These are phyloP conservation scores for Cadophora gregata DNA, from an alignment of 2,329 filamentous ascomycete species.

Conservation along the genomic window DNA sequence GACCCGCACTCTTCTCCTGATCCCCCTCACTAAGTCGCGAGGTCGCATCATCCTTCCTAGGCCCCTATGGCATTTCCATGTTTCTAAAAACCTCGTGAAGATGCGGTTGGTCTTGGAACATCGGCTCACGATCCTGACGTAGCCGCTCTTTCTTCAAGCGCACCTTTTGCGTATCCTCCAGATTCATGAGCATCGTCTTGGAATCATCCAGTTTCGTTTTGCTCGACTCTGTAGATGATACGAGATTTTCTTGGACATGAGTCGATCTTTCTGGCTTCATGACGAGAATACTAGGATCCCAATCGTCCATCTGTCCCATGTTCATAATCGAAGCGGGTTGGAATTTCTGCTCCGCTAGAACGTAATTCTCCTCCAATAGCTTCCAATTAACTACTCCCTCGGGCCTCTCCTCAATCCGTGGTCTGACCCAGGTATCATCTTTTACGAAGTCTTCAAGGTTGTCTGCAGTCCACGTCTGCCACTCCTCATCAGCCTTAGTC, in stretches of 20 bases:
- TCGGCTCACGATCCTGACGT: background rate
- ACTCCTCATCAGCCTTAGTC: constrained; percentile 21
- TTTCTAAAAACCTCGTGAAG: background rate
- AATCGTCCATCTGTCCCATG: constrained; percentile 14
- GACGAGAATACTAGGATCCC: background rate
- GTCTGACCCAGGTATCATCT: constrained; percentile 36
- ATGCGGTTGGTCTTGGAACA: background rate
- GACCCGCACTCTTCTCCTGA: background rate
- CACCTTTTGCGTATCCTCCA: background rate
- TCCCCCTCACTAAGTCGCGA: background rate
- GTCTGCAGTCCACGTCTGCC: constrained; percentile 25
- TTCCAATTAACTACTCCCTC: constrained; percentile 38
- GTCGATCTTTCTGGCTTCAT: background rate
- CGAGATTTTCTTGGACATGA: background rate
- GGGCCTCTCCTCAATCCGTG: constrained; percentile 32
- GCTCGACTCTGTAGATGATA: background rate
- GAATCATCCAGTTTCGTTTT: background rate
- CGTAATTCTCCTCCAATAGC: constrained; percentile 30
- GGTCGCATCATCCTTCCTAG: background rate
- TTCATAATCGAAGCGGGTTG: background rate
- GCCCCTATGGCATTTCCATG: background rate
- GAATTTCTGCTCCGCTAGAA: constrained; percentile 23
- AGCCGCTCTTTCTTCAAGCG: background rate
- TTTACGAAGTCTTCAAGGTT: constrained; percentile 26
- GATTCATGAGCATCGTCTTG: background rate